phyloP scores from a whole-genome alignment of 2,329 filamentous ascomycete species.

The Blastomyces silverae region DNA sequence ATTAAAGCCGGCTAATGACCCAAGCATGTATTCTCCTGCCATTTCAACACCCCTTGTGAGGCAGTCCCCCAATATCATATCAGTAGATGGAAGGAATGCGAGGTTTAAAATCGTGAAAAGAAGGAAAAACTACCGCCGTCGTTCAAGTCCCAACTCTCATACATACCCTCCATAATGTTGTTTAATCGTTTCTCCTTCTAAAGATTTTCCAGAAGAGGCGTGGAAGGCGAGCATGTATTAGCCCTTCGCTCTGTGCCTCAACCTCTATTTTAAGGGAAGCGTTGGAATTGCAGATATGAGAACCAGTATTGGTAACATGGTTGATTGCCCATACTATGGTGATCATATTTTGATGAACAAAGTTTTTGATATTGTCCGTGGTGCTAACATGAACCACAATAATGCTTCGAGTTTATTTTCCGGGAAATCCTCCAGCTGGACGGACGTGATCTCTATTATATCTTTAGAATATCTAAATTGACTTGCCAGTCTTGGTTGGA shows the following conservation, averaged over 20 bases:
- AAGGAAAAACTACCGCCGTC: background rate
- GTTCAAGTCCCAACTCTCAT: background rate
- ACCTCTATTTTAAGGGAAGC: slow-evolving; percentile 14
- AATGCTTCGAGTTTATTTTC: slow-evolving; percentile 13
- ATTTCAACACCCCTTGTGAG: background rate
- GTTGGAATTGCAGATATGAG: slow-evolving; percentile 9
- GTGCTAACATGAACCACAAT: background rate
- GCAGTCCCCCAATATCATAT: slow-evolving; percentile 1
- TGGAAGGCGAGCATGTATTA: slow-evolving; percentile 14
- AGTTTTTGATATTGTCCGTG: background rate
- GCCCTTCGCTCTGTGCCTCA: slow-evolving; percentile 9
- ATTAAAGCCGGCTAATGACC: background rate
- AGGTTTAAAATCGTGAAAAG: background rate
- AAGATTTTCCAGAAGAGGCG: slow-evolving; percentile 15
- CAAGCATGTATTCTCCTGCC: background rate
- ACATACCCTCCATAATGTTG: no score
- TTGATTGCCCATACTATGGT: background rate
- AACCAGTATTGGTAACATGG: slow-evolving; percentile 5
- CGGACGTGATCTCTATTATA: background rate
- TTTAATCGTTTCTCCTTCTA: background rate
- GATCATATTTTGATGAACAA: slow-evolving; percentile 12
- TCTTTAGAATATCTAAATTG: background rate
- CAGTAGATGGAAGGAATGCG: background rate
- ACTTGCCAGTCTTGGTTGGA: background rate
- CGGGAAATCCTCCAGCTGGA: slow-evolving; percentile 14